Evolutionary conservation across 108 stramenopile genomes (phyloP).

Genomic region (Skeletonema grethae): DNA sequence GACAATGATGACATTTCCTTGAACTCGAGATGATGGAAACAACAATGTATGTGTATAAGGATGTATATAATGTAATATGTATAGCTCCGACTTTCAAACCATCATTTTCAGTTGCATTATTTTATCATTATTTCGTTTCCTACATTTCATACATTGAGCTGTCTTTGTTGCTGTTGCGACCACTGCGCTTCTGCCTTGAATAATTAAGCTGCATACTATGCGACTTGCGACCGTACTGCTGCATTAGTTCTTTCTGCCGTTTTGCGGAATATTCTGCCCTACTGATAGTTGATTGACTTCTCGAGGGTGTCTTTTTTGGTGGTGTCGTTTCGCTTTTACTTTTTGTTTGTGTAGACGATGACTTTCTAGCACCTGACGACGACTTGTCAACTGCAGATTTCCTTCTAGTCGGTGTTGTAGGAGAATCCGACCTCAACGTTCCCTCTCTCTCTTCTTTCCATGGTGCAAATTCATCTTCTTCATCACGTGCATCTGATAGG

Average conservation of each 20-base stretch:
- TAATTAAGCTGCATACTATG: background rate
- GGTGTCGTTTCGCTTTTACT: background rate
- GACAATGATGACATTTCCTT: conserved; percentile 3
- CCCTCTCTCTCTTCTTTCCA: conserved; percentile 13
- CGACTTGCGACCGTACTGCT: background rate
- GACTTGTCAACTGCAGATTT: background rate
- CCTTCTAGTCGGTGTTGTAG: background rate
- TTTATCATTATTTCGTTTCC: background rate
- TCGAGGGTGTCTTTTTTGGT: background rate
- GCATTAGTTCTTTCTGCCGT: background rate
- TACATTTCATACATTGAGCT: background rate
- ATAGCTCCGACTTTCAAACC: too few relatives aligned
- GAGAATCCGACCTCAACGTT: background rate
- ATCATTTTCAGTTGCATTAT: too few relatives aligned
- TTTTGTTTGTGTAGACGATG: background rate
- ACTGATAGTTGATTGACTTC: background rate
- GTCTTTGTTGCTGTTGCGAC: background rate
- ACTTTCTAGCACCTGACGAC: background rate
- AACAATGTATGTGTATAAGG: too few relatives aligned
- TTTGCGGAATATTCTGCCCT: background rate
- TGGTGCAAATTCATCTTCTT: conserved; percentile 38
- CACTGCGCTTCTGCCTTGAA: background rate
- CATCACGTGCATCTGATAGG: conserved; percentile 35
- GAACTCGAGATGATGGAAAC: background rate
- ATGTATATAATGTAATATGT: too few relatives aligned